These are phyloP conservation scores for Pseudogymnoascus sp. DNA, from an alignment of 2,329 filamentous ascomycete genomes.

Conservation along the genomic window DNA sequence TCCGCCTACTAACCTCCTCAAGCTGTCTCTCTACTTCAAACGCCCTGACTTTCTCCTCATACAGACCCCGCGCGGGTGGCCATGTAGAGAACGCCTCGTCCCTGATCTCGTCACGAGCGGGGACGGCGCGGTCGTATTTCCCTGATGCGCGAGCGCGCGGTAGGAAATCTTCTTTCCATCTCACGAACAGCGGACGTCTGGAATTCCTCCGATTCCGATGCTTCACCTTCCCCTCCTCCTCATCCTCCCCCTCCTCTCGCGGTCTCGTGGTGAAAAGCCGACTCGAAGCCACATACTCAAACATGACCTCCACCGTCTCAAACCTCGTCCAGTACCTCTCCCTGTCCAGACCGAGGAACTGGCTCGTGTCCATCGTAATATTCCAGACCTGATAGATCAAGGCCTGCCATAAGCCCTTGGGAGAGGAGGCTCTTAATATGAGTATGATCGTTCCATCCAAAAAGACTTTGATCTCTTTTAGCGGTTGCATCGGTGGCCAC, in stretches of 20 bases:
- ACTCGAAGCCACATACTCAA: slow-evolving; percentile 50
- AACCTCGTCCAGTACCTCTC: slow-evolving; percentile 50
- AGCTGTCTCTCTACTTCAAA: slow-evolving; percentile 37
- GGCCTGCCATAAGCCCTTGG: too few species aligned
- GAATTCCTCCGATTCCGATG: slow-evolving; percentile 50
- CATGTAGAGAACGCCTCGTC: slow-evolving; percentile 48
- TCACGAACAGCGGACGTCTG: slow-evolving; percentile 47
- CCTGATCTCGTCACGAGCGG: slow-evolving; percentile 39
- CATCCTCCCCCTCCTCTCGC: slow-evolving; percentile 21
- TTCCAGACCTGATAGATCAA: too few species aligned
- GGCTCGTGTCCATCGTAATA: too few species aligned
- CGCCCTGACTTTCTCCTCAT: slow-evolving; percentile 33
- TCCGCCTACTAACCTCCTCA: slow-evolving; percentile 36
- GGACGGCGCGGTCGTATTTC: slow-evolving; percentile 24
- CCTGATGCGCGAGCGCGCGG: slow-evolving; percentile 40
- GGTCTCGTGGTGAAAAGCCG: slow-evolving; percentile 47
- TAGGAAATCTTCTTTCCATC: slow-evolving; percentile 56
- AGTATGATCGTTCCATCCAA: too few species aligned
- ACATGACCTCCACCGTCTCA: slow-evolving; percentile 45
- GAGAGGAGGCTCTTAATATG: too few species aligned
- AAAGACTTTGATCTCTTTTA: too few species aligned
- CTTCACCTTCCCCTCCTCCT: slow-evolving; percentile 32
- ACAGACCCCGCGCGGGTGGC: slow-evolving; percentile 34
- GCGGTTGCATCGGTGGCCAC: too few species aligned
- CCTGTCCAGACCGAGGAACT: slow-evolving; percentile 56